These are phyloP conservation scores for Fusarium falciforme DNA, from an alignment of 2,329 filamentous ascomycete species.

Conservation along the genomic window DNA sequence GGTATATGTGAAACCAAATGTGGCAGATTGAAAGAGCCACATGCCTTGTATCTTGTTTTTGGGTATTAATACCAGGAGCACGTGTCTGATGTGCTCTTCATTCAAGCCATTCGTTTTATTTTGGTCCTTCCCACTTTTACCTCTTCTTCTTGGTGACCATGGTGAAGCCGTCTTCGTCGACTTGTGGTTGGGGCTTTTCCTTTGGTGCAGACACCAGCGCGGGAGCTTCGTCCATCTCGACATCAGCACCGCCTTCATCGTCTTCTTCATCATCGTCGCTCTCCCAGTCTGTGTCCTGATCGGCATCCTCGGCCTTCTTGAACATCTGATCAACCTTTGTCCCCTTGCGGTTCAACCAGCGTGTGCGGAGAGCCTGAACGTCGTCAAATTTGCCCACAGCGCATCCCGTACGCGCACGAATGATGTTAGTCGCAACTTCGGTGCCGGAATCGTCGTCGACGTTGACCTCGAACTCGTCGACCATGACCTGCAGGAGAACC, in stretches of 20 bases:
- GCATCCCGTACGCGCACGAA: constrained; percentile 74
- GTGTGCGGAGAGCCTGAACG: constrained; percentile 71
- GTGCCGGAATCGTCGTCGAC: constrained; percentile 89
- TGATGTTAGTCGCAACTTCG: constrained; percentile 78
- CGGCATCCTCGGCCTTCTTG: constrained; percentile 65
- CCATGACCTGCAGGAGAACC: constrained; percentile 88
- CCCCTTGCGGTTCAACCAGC: constrained; percentile 71
- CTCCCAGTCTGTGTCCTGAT: constrained; percentile 72
- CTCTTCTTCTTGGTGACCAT: constrained; percentile 78
- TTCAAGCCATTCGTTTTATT: not conserved
- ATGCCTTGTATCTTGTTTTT: constrained; percentile 39
- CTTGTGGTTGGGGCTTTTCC: constrained; percentile 75
- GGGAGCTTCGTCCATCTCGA: constrained; percentile 78
- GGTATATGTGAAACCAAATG: constrained; percentile 40
- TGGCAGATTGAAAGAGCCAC: constrained; percentile 33
- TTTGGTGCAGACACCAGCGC: constrained; percentile 66
- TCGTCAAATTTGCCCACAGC: constrained; percentile 73
- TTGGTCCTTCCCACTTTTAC: constrained; percentile 49
- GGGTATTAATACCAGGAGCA: constrained; percentile 43
- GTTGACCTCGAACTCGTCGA: constrained; percentile 94
- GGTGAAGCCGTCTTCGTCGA: constrained; percentile 86
- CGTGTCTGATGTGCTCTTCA: constrained; percentile 21
- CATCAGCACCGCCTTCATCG: constrained; percentile 66
- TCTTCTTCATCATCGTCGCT: constrained; percentile 71
- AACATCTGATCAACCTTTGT: constrained; percentile 66